Conservation (phyloP, 352 stramenopile species). For the Paralagenidium karlingii region DNA sequence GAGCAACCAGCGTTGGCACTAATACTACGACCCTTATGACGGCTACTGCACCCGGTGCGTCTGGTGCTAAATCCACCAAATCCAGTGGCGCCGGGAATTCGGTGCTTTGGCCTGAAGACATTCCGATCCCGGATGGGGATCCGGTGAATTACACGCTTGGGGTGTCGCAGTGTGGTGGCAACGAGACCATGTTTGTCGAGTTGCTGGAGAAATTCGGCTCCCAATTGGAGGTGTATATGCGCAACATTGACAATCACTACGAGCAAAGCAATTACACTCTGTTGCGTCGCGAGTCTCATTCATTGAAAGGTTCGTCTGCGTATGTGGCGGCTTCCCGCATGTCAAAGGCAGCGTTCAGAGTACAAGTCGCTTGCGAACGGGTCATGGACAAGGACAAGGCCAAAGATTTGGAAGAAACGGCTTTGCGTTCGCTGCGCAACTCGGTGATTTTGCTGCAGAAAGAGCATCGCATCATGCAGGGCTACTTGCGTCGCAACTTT, state of each 20-base stretch:
- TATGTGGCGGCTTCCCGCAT: slow-evolving; percentile 76
- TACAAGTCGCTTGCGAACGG: slow-evolving; percentile 63
- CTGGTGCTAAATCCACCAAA: no score
- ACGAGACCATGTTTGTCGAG: slow-evolving; percentile 73
- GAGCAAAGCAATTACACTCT: slow-evolving; percentile 34
- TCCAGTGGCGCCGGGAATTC: no score
- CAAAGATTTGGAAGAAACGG: slow-evolving; percentile 3
- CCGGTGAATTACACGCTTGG: slow-evolving; percentile 68
- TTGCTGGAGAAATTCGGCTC: slow-evolving; percentile 69
- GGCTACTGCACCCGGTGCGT: no score
- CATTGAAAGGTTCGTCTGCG: slow-evolving; percentile 77
- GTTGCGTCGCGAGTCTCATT: slow-evolving; percentile 65
- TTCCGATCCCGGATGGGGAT: slow-evolving; percentile 64
- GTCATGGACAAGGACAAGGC: slow-evolving; percentile 43
- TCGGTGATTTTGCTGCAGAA: slow-evolving; percentile 40
- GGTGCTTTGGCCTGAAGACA: no score
- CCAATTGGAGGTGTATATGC: slow-evolving; percentile 64
- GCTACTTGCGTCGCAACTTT: slow-evolving; percentile 76
- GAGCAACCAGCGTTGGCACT: no score
- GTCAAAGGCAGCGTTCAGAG: slow-evolving; percentile 67
- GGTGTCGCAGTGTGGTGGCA: slow-evolving; percentile 69
- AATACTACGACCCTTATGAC: no score
- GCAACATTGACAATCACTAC: slow-evolving; percentile 55
- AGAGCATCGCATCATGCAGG: slow-evolving; percentile 57
- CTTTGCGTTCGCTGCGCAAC: slow-evolving; percentile 10